These are phyloP conservation scores for Juncus effusus DNA, from an alignment of 176 grass and related monocot genomes.

Conservation along the genomic window DNA sequence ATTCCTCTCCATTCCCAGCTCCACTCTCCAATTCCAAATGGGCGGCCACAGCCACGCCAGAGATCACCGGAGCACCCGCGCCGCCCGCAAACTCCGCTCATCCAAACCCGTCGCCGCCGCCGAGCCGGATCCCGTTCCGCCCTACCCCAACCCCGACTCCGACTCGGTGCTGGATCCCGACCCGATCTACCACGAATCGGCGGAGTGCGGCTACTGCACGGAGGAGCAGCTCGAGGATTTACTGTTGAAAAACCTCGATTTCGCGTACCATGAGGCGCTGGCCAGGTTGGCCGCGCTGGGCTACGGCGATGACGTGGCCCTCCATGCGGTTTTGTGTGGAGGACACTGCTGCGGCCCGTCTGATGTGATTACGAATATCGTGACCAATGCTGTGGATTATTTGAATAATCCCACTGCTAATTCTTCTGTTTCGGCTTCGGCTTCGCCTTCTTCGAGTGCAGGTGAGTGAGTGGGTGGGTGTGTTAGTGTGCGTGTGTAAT, in stretches of 20 bases:
- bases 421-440: slow-evolving; percentile 1
- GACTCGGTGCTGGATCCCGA: slow-evolving; percentile 6
- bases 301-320: slow-evolving; percentile 52
- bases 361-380: slow-evolving; percentile 70
- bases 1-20: not conserved
- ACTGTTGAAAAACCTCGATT: slow-evolving; percentile 67
- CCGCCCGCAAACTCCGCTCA: slow-evolving; percentile 13
- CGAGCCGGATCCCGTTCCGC: slow-evolving; percentile 25
- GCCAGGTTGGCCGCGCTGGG: slow-evolving; percentile 51
- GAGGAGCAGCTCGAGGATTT: slow-evolving; percentile 70
- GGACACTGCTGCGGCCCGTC: slow-evolving; percentile 71
- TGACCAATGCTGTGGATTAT: slow-evolving; percentile 53
- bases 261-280: slow-evolving; percentile 77
- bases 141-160: slow-evolving; percentile 8
- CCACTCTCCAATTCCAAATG: not conserved
- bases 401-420: slow-evolving; percentile 39
- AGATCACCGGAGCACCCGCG: slow-evolving; percentile 4
- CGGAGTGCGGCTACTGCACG: slow-evolving; percentile 48
- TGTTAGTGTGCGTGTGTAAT: too few relatives aligned
- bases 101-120: not conserved
- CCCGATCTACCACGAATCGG: slow-evolving; percentile 23
- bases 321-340: slow-evolving; percentile 66
- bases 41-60: slow-evolving; percentile 8
- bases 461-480: not conserved
- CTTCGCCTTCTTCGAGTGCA: slow-evolving; percentile 1